Percentiles rank a stretch among this genome's conserved stretches.
These are phyloP conservation scores for Trichosanthes cucumerina DNA, from an alignment of 306 rosid species.

Conservation along the genomic window DNA sequence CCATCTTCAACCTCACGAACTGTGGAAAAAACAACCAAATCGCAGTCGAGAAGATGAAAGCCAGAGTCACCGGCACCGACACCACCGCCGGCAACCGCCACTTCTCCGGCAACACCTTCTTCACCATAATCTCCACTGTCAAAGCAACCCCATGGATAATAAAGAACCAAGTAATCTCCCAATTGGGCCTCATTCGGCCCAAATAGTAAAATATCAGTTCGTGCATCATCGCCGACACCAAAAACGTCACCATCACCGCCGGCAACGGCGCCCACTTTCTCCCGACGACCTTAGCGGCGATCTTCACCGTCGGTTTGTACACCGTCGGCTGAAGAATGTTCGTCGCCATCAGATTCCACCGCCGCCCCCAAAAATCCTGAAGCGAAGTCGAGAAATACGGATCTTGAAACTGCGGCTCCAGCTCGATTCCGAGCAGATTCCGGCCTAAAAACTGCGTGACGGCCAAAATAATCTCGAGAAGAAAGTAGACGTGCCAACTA, in stretches of 20 bases:
- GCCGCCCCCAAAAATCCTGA: constrained; percentile 66
- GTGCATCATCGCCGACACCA: constrained; percentile 63
- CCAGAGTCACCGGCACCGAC: constrained; percentile 32
- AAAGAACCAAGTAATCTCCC: constrained; percentile 46
- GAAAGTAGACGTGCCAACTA: constrained; percentile 32
- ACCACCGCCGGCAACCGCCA: constrained; percentile 31
- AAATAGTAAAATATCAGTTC: constrained; percentile 43
- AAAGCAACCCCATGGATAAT: constrained; percentile 47
- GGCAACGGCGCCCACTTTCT: constrained; percentile 36
- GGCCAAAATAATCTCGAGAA: constrained; percentile 33
- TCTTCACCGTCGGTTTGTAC: constrained; percentile 22
- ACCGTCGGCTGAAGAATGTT: constrained; percentile 43
- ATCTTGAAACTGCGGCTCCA: constrained; percentile 53
- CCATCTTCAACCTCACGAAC: constrained; percentile 30
- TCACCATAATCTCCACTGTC: constrained; percentile 34
- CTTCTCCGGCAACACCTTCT: constrained; percentile 22
- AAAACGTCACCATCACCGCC: constrained; percentile 34
- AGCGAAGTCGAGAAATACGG: constrained; percentile 57
- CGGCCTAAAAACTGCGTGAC: constrained; percentile 20
- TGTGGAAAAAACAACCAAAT: constrained; percentile 52
- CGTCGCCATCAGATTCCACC: constrained; percentile 74
- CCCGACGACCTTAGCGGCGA: constrained; percentile 5
- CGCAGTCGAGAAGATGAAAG: constrained; percentile 29
- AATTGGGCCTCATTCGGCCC: constrained; percentile 42
- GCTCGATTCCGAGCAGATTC: constrained; percentile 30